These are phyloP conservation scores for Solanum chmielewskii DNA, from an alignment of 257 asterid species.

Conservation along the genomic window DNA sequence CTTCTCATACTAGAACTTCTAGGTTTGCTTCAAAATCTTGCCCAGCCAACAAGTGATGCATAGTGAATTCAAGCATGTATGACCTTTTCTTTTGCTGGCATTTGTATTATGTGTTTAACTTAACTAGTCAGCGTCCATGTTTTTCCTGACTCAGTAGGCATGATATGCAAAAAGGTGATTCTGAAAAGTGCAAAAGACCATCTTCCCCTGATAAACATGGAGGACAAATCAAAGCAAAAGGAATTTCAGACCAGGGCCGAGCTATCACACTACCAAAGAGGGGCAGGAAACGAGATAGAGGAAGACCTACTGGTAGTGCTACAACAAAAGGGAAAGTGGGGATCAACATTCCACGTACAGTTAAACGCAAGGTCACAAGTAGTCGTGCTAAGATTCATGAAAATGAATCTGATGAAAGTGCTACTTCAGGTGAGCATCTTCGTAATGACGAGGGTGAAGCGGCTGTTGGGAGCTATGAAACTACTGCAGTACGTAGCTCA, in stretches of 20 bases:
- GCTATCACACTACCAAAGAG: conserved; percentile 35
- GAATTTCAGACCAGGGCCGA: conserved; percentile 17
- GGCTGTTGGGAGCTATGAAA: conserved; percentile 10
- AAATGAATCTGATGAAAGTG: conserved; percentile 41
- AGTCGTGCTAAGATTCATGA: conserved; percentile 55
- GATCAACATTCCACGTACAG: conserved; percentile 30
- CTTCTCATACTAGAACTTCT: not conserved
- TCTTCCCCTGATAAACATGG: conserved; percentile 17
- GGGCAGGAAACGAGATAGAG: conserved; percentile 31
- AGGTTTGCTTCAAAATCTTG: not conserved
- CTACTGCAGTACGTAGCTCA: not conserved
- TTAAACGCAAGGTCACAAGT: conserved; percentile 33
- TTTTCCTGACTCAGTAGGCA: not conserved
- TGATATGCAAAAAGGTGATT: not conserved
- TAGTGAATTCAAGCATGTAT: not conserved
- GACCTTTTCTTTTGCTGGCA: not conserved
- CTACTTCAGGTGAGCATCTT: conserved; percentile 12
- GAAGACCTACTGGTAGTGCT: conserved; percentile 31
- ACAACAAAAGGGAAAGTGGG: conserved; percentile 21
- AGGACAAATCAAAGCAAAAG: conserved; percentile 2
- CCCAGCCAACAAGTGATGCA: not conserved
- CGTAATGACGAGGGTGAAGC: conserved; percentile 7
- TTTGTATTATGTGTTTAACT: not conserved
- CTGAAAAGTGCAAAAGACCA: conserved; percentile 2
- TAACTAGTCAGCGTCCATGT: not conserved